Conservation (phyloP, 1,284 basidiomycete genomes). For the Austroboletus novae-zelandiae region DNA sequence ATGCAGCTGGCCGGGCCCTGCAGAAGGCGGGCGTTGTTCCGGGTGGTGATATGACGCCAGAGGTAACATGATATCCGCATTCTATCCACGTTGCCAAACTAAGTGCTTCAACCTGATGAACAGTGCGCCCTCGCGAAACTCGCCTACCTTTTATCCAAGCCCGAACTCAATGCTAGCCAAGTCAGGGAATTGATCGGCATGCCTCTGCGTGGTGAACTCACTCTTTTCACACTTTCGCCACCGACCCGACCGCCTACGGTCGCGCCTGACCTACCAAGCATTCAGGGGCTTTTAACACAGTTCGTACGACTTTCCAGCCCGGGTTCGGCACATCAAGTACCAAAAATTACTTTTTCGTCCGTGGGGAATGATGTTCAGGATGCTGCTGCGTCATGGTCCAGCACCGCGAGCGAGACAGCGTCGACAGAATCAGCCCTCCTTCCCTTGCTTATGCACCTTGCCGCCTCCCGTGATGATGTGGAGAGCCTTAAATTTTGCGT, state of each 20-base stretch:
- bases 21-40: slow-evolving; percentile 72
- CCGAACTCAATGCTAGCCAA: slow-evolving; percentile 65
- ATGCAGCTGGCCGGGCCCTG: slow-evolving; percentile 79
- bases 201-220: slow-evolving; percentile 87
- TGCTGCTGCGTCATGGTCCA: slow-evolving; percentile 69
- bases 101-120: slow-evolving; percentile 8
- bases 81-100: slow-evolving; percentile 2
- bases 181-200: slow-evolving; percentile 76
- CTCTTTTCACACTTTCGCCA: slow-evolving; percentile 43
- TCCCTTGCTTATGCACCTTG: slow-evolving; percentile 76
- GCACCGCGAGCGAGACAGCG: slow-evolving; percentile 70
- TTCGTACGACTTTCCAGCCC: slow-evolving; percentile 61
- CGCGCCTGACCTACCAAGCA: slow-evolving; percentile 54
- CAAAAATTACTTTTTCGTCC: slow-evolving; percentile 46
- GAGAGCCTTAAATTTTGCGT: slow-evolving; percentile 63
- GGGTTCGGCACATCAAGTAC: slow-evolving; percentile 34
- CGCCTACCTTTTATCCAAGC: slow-evolving; percentile 84
- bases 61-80: slow-evolving; percentile 48
- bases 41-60: slow-evolving; percentile 91
- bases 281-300: slow-evolving; percentile 63
- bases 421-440: slow-evolving; percentile 67
- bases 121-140: slow-evolving; percentile 88
- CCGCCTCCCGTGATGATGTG: slow-evolving; percentile 65
- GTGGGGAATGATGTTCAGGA: slow-evolving; percentile 41
- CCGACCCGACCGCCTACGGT: slow-evolving; percentile 43